A percentile compares a stretch with the other conserved stretches of the same genome.
Conservation (phyloP, 768 basidiomycete genomes). For the Podaxis sp. region DNA sequence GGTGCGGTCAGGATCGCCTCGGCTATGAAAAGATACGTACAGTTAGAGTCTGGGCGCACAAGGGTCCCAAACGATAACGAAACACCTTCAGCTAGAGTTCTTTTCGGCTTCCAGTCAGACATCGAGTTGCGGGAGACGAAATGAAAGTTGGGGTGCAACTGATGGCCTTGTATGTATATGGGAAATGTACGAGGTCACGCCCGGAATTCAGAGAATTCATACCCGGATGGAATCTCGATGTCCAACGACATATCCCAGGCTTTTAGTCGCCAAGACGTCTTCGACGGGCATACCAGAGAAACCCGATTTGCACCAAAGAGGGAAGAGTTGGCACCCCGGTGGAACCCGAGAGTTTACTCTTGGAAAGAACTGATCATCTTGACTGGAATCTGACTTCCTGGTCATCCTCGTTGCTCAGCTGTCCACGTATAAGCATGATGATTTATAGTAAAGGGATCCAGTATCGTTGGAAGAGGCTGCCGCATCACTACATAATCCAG, state of each 20-base stretch:
- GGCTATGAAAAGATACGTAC: constrained; percentile 17
- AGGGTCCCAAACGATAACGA: neutral
- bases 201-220: neutral
- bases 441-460: too few relatives aligned
- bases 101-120: constrained; percentile 27
- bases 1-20: constrained; percentile 34
- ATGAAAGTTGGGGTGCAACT: neutral
- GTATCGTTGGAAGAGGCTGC: too few relatives aligned
- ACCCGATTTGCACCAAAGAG: neutral
- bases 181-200: neutral
- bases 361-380: neutral
- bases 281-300: neutral
- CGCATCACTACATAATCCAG: too few relatives aligned
- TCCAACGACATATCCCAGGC: neutral
- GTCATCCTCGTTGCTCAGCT: too few relatives aligned
- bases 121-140: constrained; percentile 12
- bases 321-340: neutral
- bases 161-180: constrained; percentile 1
- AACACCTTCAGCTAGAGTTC: constrained; percentile 25
- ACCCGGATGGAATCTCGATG: neutral
- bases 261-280: neutral
- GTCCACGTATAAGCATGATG: too few relatives aligned
- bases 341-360: neutral
- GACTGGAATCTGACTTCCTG: too few relatives aligned
- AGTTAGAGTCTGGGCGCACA: neutral